A percentile compares a stretch with the other conserved stretches of the same genome.
phyloP scores from a whole-genome alignment of 176 grass and related monocot genomes.

The Guadua angustifolia region DNA sequence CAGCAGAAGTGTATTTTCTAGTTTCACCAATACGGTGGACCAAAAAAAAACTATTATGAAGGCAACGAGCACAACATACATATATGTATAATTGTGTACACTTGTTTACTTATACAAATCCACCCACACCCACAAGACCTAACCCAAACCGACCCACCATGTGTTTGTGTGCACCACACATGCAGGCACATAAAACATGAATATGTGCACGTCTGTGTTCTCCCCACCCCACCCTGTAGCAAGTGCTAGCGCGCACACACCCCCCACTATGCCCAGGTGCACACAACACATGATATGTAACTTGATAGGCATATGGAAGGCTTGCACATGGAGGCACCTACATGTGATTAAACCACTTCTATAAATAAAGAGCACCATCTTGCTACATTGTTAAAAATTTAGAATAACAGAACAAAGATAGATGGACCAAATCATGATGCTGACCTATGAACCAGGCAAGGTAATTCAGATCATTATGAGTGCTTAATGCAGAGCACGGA shows the following conservation, averaged over 20 bases:
- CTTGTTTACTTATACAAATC: not conserved
- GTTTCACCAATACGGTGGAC: slow-evolving; percentile 25
- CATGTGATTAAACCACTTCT: not conserved
- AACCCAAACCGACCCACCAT: slow-evolving; percentile 25
- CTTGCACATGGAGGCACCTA: not conserved
- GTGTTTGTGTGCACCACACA: slow-evolving; percentile 23
- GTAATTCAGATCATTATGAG: slow-evolving; percentile 2
- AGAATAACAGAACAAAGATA: slow-evolving; percentile 21
- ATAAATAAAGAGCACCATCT: not conserved
- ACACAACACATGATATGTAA: slow-evolving; percentile 14
- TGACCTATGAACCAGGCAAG: not conserved
- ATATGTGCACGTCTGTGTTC: not conserved
- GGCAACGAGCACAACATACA: not conserved
- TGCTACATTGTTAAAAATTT: slow-evolving; percentile 6
- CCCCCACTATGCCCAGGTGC: not conserved
- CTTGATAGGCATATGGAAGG: not conserved
- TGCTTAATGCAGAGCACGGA: slow-evolving; percentile 10
- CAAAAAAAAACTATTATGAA: slow-evolving; percentile 1
- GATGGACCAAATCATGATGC: slow-evolving; percentile 6
- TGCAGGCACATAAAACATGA: not conserved
- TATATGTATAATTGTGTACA: not conserved
- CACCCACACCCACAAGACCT: slow-evolving; percentile 3
- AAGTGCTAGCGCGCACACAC: not conserved
- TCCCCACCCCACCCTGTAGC: not conserved
- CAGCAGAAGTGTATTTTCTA: slow-evolving; percentile 26